A percentile compares a stretch with the other conserved stretches of the same genome.
phyloP scores from a whole-genome alignment of 2,329 filamentous ascomycete genomes.

The Penicillium capsulatum region DNA sequence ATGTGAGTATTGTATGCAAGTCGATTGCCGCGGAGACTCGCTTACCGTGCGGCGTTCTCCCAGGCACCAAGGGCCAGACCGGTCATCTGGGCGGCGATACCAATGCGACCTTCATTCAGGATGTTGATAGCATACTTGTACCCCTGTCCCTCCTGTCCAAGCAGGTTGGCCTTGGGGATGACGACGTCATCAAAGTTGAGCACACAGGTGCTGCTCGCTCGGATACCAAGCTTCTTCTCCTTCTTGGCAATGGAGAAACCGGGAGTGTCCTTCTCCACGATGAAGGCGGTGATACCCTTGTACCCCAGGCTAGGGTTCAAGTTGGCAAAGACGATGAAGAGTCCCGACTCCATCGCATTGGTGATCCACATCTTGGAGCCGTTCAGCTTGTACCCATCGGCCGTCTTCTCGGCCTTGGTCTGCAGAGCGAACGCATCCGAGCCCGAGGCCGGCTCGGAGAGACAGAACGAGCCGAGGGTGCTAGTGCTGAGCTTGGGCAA shows the following conservation, averaged over 20 bases:
- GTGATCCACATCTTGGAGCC: conserved; percentile 99
- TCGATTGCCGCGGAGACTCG: not conserved
- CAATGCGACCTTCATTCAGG: conserved; percentile 94
- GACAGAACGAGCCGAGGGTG: conserved; percentile 85
- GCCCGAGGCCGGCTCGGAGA: conserved; percentile 87
- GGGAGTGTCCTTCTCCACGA: conserved; percentile 82
- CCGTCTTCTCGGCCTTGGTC: conserved; percentile 81
- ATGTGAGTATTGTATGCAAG: not conserved
- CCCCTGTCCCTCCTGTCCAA: conserved; percentile 83
- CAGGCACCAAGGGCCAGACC: conserved; percentile 90
- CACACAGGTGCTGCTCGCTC: conserved; percentile 91
- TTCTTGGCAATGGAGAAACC: conserved; percentile 98
- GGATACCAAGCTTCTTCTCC: conserved; percentile 99
- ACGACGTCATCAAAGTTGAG: conserved; percentile 96
- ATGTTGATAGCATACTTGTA: conserved; percentile 97
- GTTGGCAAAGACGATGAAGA: conserved; percentile 99
- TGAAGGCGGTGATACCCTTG: conserved; percentile 93
- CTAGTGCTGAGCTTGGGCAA: conserved; percentile 84
- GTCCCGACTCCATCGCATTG: conserved; percentile 85
- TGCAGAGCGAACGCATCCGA: conserved; percentile 94
- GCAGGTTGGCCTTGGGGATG: conserved; percentile 79
- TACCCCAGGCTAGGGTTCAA: conserved; percentile 88
- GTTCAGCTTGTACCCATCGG: conserved; percentile 77
- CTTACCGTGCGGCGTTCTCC: conserved; percentile 80
- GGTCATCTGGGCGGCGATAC: conserved; percentile 98